phyloP scores from a whole-genome alignment of 1,284 basidiomycete genomes.

The Schizophyllum amplum region DNA sequence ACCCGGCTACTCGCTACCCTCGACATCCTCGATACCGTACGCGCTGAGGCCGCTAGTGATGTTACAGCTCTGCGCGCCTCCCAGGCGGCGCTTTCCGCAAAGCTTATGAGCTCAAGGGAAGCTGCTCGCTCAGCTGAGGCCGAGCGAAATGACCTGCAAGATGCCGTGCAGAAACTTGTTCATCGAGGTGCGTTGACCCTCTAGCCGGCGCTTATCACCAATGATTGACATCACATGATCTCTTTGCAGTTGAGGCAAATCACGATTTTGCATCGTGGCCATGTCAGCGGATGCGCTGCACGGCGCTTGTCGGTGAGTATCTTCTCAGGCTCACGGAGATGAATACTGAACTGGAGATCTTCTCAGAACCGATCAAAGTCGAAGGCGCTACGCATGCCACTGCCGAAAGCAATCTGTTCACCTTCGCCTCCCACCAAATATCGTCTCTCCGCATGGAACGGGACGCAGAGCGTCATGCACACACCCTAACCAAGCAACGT shows the following conservation, averaged over 20 bases:
- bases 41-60: not conserved
- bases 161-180: not conserved
- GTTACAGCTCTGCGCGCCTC: not conserved
- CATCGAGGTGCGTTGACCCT: not conserved
- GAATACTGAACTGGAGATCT: not conserved
- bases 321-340: not conserved
- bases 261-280: not conserved
- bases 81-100: not conserved
- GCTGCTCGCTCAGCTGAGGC: not conserved
- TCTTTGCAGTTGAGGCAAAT: not conserved
- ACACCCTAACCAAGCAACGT: not conserved
- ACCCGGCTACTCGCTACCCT: not conserved
- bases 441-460: not conserved
- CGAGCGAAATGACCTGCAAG: not conserved
- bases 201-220: not conserved
- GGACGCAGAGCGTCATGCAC: not conserved
- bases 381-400: not conserved
- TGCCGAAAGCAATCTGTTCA: not conserved
- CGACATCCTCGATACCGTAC: not conserved
- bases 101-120: not conserved
- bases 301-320: not conserved
- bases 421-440: not conserved
- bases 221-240: not conserved
- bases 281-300: not conserved
- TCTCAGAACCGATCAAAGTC: not conserved